These are phyloP conservation scores for Andalucia godoyi DNA, from an alignment of 78 protist genomes.

Conservation along the genomic window DNA sequence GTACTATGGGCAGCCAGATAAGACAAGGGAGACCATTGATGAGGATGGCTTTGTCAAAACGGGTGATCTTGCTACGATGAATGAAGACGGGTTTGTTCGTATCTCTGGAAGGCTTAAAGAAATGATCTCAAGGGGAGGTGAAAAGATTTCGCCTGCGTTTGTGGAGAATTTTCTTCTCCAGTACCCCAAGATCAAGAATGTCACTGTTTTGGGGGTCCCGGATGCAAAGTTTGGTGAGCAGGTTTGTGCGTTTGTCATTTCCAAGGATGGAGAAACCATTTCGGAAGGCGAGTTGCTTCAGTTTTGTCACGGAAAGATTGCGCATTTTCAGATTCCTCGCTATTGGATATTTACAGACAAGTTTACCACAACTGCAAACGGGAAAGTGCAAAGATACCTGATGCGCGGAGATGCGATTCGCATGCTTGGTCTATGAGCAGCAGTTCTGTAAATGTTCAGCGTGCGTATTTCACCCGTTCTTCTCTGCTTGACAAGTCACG, in stretches of 20 bases:
- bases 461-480: too few species aligned
- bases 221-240: slow-evolving; percentile 21
- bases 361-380: slow-evolving; percentile 23
- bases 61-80: slow-evolving; percentile 40
- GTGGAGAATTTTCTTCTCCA: slow-evolving; percentile 16
- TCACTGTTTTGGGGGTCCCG: slow-evolving; percentile 33
- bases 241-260: slow-evolving; percentile 16
- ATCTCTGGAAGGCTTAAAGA: slow-evolving; percentile 39
- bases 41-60: slow-evolving; percentile 38
- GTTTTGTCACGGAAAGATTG: slow-evolving; percentile 18
- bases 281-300: not conserved
- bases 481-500: too few species aligned
- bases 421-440: too few species aligned
- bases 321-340: slow-evolving; percentile 25
- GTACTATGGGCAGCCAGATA: slow-evolving; percentile 3
- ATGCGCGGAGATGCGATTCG: too few species aligned
- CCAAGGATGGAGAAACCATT: not conserved
- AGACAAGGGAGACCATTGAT: slow-evolving; percentile 12
- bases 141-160: slow-evolving; percentile 40
- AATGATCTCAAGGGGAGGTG: slow-evolving; percentile 49
- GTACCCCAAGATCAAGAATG: slow-evolving; percentile 7
- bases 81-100: slow-evolving; percentile 16
- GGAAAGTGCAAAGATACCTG: slow-evolving; percentile 18
- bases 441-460: too few species aligned
- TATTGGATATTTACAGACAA: not conserved